These are phyloP conservation scores for carrot (Daucus carota) DNA, from an alignment of 129 eudicot species.

Conservation along the genomic window DH1_v3.0 NC_030381.2:49427001-49427500, in stretches of 20 bases:
- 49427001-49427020: no score
- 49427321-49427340: neutral
- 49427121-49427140: no score
- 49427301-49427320: neutral
- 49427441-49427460: neutral
- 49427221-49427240: no score
- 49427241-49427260: neutral
- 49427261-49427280: neutral
- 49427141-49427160: no score
- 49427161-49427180: no score
- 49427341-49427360: neutral
- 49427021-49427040: no score
- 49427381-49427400: slow-evolving; percentile 3
- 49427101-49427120: no score
- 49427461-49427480: no score
- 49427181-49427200: no score
- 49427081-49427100: no score
- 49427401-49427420: neutral
- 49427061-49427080: no score
- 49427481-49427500: neutral
- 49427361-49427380: neutral
- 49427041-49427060: no score
- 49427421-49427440: neutral
- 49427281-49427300: neutral
- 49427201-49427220: neutral